Evolutionary conservation across 768 basidiomycete species (phyloP).

Genomic region (Obba rivulosa): DNA sequence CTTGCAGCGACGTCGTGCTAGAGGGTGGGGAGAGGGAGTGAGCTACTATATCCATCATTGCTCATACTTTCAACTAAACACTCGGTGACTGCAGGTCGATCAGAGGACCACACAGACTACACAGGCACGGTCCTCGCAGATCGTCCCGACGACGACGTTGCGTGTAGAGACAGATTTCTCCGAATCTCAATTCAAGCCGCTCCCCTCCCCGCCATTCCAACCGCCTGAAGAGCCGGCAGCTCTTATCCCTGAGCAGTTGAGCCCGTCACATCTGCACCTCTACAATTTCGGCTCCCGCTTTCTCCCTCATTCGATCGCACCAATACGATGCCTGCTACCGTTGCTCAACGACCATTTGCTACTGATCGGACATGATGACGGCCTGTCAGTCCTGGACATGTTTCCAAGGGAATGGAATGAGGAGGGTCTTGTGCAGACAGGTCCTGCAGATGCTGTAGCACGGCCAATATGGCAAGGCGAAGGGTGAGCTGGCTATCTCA

Average conservation of each 20-base stretch:
- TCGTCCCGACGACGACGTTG: constrained; percentile 7
- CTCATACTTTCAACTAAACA: not conserved
- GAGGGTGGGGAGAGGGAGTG: constrained; percentile 66
- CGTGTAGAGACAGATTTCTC: constrained; percentile 21
- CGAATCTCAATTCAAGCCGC: constrained; percentile 10
- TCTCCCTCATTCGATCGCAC: constrained; percentile 71
- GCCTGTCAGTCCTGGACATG: constrained; percentile 79
- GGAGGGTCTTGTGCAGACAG: constrained; percentile 33
- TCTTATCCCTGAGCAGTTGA: constrained; percentile 35
- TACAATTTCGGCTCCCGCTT: constrained; percentile 84
- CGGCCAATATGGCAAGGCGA: constrained; percentile 74
- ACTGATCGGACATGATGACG: constrained; percentile 77
- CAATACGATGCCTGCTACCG: constrained; percentile 72
- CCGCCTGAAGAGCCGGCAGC: constrained; percentile 10
- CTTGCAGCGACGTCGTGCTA: constrained; percentile 46
- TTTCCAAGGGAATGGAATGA: constrained; percentile 70
- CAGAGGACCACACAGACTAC: not conserved
- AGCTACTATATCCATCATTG: constrained; percentile 10
- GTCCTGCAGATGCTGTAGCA: constrained; percentile 67
- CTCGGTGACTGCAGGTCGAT: not conserved
- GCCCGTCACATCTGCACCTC: constrained; percentile 60
- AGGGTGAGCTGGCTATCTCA: constrained; percentile 41
- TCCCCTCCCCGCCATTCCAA: constrained; percentile 7
- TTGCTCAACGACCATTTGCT: constrained; percentile 57
- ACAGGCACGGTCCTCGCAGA: not conserved